Percentiles rank a stretch among this genome's conserved stretches.
phyloP scores from a whole-genome alignment of 2,329 filamentous ascomycete genomes.

The Trichophyton rubrum region DNA sequence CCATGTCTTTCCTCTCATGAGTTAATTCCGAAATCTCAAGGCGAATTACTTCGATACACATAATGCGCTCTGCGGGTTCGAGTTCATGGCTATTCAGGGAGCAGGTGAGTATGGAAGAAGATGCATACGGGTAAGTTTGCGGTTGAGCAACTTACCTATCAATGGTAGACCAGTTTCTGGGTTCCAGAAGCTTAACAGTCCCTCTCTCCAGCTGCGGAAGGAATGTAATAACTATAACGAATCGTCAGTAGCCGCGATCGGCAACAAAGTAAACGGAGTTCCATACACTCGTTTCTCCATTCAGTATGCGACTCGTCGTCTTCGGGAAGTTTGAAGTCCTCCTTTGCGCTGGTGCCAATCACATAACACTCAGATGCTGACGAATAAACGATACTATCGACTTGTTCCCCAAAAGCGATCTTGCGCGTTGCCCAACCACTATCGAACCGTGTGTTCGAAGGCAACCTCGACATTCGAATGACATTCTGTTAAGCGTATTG shows the following conservation, averaged over 20 bases:
- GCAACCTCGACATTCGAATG: constrained; percentile 61
- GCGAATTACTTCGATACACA: constrained; percentile 70
- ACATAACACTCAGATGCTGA: constrained; percentile 62
- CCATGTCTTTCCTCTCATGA: constrained; percentile 68
- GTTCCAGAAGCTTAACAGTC: constrained; percentile 64
- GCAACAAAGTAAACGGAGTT: background rate
- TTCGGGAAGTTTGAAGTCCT: constrained; percentile 70
- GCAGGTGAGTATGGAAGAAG: background rate
- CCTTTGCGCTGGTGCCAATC: constrained; percentile 53
- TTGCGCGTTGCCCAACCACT: constrained; percentile 65
- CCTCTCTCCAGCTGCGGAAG: constrained; percentile 59
- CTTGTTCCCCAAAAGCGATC: constrained; percentile 55
- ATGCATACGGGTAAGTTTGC: background rate
- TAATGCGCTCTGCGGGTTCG: constrained; percentile 55
- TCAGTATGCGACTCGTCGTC: constrained; percentile 75
- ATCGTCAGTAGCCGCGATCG: background rate
- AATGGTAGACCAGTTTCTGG: constrained; percentile 64
- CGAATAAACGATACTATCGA: constrained; percentile 65
- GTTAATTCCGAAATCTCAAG: constrained; percentile 87
- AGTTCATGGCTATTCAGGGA: constrained; percentile 5
- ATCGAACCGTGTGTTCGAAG: constrained; percentile 55
- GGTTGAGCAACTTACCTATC: constrained; percentile 40
- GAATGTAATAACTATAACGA: constrained; percentile 37
- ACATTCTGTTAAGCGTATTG: constrained; percentile 39
- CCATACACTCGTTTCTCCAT: constrained; percentile 56